These are phyloP conservation scores for Pestalotiopsis sp. DNA, from an alignment of 2,329 filamentous ascomycete species.

Conservation along the genomic window DNA sequence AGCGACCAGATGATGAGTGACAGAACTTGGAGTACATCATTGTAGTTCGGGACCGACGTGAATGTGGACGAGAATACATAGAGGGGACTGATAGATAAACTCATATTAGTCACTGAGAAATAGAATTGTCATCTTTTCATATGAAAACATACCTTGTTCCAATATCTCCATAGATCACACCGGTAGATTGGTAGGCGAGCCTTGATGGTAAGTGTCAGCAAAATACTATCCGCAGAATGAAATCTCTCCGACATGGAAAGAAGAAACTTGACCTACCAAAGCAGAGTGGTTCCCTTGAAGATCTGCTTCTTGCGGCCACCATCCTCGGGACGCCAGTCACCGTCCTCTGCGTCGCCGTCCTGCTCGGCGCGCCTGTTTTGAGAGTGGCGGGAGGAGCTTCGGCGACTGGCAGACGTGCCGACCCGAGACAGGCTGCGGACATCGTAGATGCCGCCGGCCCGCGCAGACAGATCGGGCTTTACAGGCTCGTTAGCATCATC, in stretches of 20 bases:
- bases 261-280: constrained; percentile 31
- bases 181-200: constrained; percentile 66
- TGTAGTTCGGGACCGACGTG: constrained; percentile 51
- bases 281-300: constrained; percentile 35
- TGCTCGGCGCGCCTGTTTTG: constrained; percentile 24
- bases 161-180: constrained; percentile 72
- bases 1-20: constrained; percentile 72
- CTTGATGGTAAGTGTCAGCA: constrained; percentile 26
- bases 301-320: constrained; percentile 37
- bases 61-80: constrained; percentile 75
- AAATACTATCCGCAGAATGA: background rate
- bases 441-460: constrained; percentile 32
- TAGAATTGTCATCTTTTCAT: background rate
- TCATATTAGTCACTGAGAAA: background rate
- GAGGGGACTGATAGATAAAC: constrained; percentile 53
- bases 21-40: constrained; percentile 64
- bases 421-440: constrained; percentile 21
- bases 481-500: constrained; percentile 24
- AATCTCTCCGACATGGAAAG: background rate
- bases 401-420: constrained; percentile 20
- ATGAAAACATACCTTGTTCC: constrained; percentile 42
- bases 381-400: constrained; percentile 24
- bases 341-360: constrained; percentile 31
- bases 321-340: constrained; percentile 33
- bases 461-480: constrained; percentile 21